A percentile compares a stretch with the other conserved stretches of the same genome.
Conservation (phyloP, 495 filamentous ascomycete genomes). For the Arthonia radiata region DNA sequence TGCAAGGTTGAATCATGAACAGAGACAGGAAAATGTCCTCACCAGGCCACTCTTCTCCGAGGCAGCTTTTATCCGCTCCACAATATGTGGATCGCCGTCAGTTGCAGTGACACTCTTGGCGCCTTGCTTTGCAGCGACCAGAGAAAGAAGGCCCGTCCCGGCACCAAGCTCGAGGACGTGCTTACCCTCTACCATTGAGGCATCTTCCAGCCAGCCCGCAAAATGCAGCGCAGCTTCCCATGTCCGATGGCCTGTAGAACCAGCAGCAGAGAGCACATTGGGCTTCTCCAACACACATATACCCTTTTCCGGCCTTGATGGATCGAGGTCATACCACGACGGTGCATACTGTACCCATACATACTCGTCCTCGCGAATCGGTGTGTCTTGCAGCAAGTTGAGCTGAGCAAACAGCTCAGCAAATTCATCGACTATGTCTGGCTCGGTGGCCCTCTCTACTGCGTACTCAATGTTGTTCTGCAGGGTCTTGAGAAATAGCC, state of each 20-base stretch:
- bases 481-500: not conserved
- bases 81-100: slow-evolving; percentile 53
- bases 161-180: slow-evolving; percentile 67
- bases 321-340: not conserved
- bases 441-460: not conserved
- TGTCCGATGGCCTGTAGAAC: slow-evolving; percentile 64
- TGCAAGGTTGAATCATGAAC: no score
- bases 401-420: not conserved
- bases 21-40: no score
- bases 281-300: not conserved
- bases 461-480: not conserved
- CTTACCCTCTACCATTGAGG: slow-evolving; percentile 24
- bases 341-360: not conserved
- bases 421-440: not conserved
- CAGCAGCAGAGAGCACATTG: not conserved
- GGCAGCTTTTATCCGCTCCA: no score
- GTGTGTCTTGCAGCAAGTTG: not conserved
- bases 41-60: no score
- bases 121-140: slow-evolving; percentile 52
- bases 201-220: slow-evolving; percentile 22
- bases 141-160: slow-evolving; percentile 65
- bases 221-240: slow-evolving; percentile 89
- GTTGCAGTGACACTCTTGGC: slow-evolving; percentile 42
- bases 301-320: not conserved
- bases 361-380: not conserved